Base-by-base conservation (phyloP, 345 rosid genomes). In the Murraya paniculata region DNA sequence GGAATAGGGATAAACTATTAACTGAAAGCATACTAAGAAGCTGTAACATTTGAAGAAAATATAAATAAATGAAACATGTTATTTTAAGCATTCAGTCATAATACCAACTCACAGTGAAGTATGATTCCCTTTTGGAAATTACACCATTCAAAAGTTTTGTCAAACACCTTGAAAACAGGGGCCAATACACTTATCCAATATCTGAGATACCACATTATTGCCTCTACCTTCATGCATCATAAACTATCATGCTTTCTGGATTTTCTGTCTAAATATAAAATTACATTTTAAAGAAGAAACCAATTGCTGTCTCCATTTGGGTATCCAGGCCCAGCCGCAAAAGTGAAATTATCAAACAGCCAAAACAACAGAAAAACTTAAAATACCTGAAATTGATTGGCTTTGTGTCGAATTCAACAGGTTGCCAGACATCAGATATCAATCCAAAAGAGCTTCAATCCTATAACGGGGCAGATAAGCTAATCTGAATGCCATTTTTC, bases 391-490 rank as follows among this genome's bases (percentile, higher is more conserved):
- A 66, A 22, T 41, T 39, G 79, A 75, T 39, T 68, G 73, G 61
- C 25, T 25, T 61, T 78, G 11, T 48, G 57, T 27, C 57, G 61
- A 21, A 21, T 11, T 27, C 33, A 18, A 64, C 24, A 41, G 59
- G 48, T 64, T 53, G 30, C 61, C 11, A 31, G 71, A 59, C 66
- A 30, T 35, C 58, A 72, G 55, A 68, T 41, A 25, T 31, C 38
- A 5, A 24, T 16, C 66, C 33, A 53, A 78, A 16, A 7, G 30
- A 55, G 41, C 68, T 72, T 45, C 62, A 35, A 61, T 75, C 60
- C 81, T 83, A 86, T n/a, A 81, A 86, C 4, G 89, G 65, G 30
- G 86, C 80, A n/a, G 96, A 87, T 78, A 93, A 85, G 76, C 90
- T 87, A 64, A 89, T 60, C 76, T 82, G 81, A 79, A 91, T 68